These are phyloP conservation scores for Glycine tomentella DNA, from an alignment of 306 rosid species.

Conservation along the genomic window DNA sequence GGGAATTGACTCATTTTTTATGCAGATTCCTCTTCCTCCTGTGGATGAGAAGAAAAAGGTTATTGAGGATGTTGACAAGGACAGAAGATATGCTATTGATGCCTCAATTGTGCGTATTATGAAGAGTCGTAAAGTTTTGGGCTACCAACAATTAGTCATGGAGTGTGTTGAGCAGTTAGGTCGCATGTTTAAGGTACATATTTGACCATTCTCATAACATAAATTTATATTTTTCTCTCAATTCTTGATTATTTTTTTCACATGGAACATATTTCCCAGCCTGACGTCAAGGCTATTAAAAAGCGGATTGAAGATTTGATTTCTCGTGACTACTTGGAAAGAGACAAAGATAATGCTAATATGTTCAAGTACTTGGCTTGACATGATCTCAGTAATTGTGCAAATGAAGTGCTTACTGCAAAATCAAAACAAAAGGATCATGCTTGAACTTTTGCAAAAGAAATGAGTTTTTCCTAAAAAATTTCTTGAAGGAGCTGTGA, in stretches of 20 bases:
- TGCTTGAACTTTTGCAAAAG: constrained; percentile 44
- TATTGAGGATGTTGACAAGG: constrained; percentile 92
- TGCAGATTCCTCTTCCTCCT: constrained; percentile 95
- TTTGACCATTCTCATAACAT: constrained; percentile 19
- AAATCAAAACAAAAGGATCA: constrained; percentile 41
- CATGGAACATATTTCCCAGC: constrained; percentile 55
- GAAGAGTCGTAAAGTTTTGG: constrained; percentile 88
- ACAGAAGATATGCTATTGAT: constrained; percentile 94
- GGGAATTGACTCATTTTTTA: constrained; percentile 1
- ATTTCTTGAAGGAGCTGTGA: constrained; percentile 49
- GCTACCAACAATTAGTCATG: constrained; percentile 85
- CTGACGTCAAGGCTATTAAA: constrained; percentile 91
- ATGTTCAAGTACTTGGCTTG: constrained; percentile 90
- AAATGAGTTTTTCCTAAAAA: constrained; percentile 42
- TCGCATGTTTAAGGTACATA: constrained; percentile 86
- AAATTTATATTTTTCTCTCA: constrained; percentile 16
- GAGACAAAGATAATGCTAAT: constrained; percentile 91
- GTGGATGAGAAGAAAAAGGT: constrained; percentile 97
- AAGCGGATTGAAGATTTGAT: constrained; percentile 96
- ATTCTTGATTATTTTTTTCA: constrained; percentile 3
- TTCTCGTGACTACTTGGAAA: constrained; percentile 93
- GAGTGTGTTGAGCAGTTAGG: constrained; percentile 96
- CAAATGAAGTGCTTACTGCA: constrained; percentile 41
- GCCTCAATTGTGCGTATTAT: constrained; percentile 95
- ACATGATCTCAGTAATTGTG: constrained; percentile 36